phyloP scores from a whole-genome alignment of 75 land plant species.

The Cryptomeria japonica region DNA sequence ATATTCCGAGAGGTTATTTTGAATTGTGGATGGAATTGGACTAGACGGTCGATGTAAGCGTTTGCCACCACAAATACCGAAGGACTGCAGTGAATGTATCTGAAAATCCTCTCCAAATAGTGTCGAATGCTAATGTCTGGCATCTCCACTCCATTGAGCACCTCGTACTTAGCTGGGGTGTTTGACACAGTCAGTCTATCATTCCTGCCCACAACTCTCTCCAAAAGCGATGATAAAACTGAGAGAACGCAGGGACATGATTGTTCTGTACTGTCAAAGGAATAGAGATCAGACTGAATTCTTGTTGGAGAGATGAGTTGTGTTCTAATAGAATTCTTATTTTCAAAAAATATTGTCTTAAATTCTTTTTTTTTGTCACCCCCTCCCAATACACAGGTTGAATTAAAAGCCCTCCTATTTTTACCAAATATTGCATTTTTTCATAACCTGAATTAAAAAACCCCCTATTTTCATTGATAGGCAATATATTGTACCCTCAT shows the following conservation, averaged over 20 bases:
- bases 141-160: constrained; percentile 40
- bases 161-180: constrained; percentile 8
- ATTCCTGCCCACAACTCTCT: background rate
- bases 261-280: background rate
- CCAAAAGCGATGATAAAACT: background rate
- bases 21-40: constrained; percentile 44
- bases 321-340: too few species aligned
- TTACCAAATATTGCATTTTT: too few species aligned
- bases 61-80: constrained; percentile 75
- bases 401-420: too few species aligned
- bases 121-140: constrained; percentile 63
- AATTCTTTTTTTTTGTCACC: too few species aligned
- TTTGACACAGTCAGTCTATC: background rate
- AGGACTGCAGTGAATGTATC: constrained; percentile 57
- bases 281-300: background rate
- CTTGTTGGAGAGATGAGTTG: background rate
- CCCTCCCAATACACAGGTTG: too few species aligned
- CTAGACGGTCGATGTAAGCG: constrained; percentile 67
- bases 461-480: too few species aligned
- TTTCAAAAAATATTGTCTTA: too few species aligned
- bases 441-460: too few species aligned
- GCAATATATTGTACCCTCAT: too few species aligned
- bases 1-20: constrained; percentile 51
- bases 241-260: background rate
- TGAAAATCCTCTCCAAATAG: constrained; percentile 70